A percentile compares a stretch with the other conserved stretches of the same genome.
These are phyloP conservation scores for Botrytis sinoallii DNA, from an alignment of 2,329 filamentous ascomycete species.

Conservation along the genomic window DNA sequence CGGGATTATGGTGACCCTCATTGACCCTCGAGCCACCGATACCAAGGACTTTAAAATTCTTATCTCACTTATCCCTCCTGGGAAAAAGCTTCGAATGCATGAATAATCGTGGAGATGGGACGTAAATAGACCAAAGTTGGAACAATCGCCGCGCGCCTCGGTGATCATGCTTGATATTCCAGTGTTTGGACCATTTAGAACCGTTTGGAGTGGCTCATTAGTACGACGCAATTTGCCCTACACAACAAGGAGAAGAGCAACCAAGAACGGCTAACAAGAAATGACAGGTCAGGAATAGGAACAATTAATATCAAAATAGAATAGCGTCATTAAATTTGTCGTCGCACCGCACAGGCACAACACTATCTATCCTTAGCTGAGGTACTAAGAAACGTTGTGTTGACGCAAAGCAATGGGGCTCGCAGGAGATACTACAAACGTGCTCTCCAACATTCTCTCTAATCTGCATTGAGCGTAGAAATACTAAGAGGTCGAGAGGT, in stretches of 20 bases:
- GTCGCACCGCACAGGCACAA: slow-evolving; percentile 8
- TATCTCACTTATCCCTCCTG: slow-evolving; percentile 3
- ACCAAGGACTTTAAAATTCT: slow-evolving; percentile 7
- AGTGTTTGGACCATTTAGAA: slow-evolving; percentile 15
- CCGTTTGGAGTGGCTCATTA: slow-evolving; percentile 5
- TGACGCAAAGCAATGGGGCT: slow-evolving; percentile 7
- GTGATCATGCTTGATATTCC: background rate
- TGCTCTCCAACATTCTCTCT: background rate
- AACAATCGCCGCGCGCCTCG: slow-evolving; percentile 21
- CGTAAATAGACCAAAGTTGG: slow-evolving; percentile 15
- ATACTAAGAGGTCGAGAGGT: background rate
- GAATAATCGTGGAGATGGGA: slow-evolving; percentile 14
- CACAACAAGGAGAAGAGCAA: background rate
- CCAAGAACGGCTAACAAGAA: background rate
- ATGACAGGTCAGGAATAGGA: slow-evolving; percentile 19
- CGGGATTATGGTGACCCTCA: slow-evolving; percentile 13
- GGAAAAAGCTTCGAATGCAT: slow-evolving; percentile 14
- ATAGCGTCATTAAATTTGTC: background rate
- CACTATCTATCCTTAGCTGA: slow-evolving; percentile 2
- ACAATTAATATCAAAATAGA: background rate
- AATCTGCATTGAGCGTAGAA: background rate
- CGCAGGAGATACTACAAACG: slow-evolving; percentile 1
- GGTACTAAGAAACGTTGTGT: slow-evolving; percentile 10
- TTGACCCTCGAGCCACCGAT: slow-evolving; percentile 15
- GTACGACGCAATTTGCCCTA: background rate